Evolutionary conservation across 2,329 filamentous ascomycete genomes (phyloP), one percentile per base, ranked within the genome.

Genomic region (Ophiostoma angusticollis): DNA sequence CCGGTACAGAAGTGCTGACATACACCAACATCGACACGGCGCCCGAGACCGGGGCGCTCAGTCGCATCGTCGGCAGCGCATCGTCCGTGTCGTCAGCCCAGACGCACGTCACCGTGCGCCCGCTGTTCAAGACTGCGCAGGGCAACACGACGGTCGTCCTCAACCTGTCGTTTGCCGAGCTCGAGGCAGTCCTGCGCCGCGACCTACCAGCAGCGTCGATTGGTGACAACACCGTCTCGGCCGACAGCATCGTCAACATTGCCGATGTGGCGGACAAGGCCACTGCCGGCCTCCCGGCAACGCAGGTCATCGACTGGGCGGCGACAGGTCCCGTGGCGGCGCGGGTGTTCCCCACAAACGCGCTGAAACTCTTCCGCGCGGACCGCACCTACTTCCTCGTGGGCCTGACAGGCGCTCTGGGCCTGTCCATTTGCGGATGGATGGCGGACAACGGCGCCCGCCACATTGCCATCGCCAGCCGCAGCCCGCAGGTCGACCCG

Each of bases 391-490:
- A 72, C 47, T 52, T 72, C 35, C 57, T 72, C 27, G 60, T 70
- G 14, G 68, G 68, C 12, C 65, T 67, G n/a, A 66, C 65, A 0
- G 68, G 68, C 24, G 68, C 66, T 18, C 55, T 72, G 9, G 68
- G 68, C 6, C 58, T 64, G 28, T 66, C 63, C 41, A 62, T 72
- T 51, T 54, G 64, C 9, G 58, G 57, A 6, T 64, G 65, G 59
- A 67, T 72, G 64, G 57, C 64, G 6, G 53, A 54, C 30, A 60
- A 61, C 13, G 69, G 68, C 2, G 69, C 67, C 6, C 56, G 58
- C 9, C 59, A 64, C 43, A 51, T 73, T 14, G 59, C 68, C 0
- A 57, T 72, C 4, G 64, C 58, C 36, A 67, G 62, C 2, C 61
- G 55, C 14, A 50, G 55, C 2, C 62, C 58, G 2, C 56, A 56